Evolutionary conservation across 2,329 filamentous ascomycete genomes (phyloP), one percentile per base, ranked within the genome.

Genomic region (Pseudogymnoascus sp.): DNA sequence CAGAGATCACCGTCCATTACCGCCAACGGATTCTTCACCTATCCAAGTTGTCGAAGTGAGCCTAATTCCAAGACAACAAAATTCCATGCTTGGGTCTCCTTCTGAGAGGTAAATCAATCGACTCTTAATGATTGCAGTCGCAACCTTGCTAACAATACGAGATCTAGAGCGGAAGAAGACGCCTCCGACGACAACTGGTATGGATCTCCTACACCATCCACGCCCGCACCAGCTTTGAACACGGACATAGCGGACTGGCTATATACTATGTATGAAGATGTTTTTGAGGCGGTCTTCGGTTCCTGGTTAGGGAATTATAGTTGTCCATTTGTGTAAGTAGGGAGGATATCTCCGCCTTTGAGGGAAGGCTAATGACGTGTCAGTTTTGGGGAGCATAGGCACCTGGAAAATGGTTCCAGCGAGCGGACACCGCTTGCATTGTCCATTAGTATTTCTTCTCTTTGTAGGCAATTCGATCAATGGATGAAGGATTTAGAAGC

Each of bases 241-340:
- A 40, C n/a, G 9, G 38, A 40, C 17, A 40, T 40, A 40, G 17
- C 38, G 38, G 38, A 40, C 38, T 40, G 38, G 38, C 38, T 40
- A 40, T 40, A 19, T 40, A 40, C 38, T 40, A 40, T 40, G 38
- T 40, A 40, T 40, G 38, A 40, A 40, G 38, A 61, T 38, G 62
- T 53, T 23, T 79, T 78, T 38, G 75, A 78, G 59, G 70, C 72
- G 2, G 70, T 78, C 0, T 78, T 78, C 66, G 77, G 76, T 1
- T 77, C 75, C 0, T 78, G 75, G 76, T 72, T 78, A 68, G 76
- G 77, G 0, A 73, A 73, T 64, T 74, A 78, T 59, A 74, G 76
- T 62, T 77, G 75, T 64, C 77, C 77, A 13, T 77, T 78, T 59
- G 64, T 76, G 75, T 78, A 68, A 17, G 76, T 68, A 33, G 44